These are phyloP conservation scores for Diplodia sapinea DNA, from an alignment of 2,329 filamentous ascomycete genomes.

Conservation along the genomic window DNA sequence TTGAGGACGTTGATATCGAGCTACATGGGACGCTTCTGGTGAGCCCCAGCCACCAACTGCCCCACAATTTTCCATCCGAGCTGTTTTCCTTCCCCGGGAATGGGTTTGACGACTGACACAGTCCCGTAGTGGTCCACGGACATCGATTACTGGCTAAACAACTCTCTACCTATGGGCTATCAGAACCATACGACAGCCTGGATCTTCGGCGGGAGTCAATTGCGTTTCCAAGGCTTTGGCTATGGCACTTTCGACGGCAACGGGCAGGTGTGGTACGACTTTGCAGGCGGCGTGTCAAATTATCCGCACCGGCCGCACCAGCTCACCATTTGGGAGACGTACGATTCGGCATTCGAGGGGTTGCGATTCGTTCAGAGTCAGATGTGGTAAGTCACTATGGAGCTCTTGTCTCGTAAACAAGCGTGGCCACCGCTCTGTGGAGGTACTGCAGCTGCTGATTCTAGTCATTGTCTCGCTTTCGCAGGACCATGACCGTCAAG, in stretches of 20 bases:
- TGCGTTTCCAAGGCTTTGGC: conserved; percentile 14
- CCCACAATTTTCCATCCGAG: neutral
- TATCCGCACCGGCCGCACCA: conserved; percentile 55
- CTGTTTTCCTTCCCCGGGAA: neutral
- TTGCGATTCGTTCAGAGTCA: conserved; percentile 62
- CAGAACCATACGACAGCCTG: conserved; percentile 63
- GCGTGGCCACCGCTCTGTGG: neutral
- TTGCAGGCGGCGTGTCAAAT: conserved; percentile 44
- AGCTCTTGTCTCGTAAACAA: neutral
- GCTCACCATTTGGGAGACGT: conserved; percentile 58
- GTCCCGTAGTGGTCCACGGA: conserved; percentile 44
- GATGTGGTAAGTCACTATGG: conserved; percentile 56
- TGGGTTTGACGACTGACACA: neutral
- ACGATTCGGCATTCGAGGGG: conserved; percentile 56
- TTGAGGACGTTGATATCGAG: conserved; percentile 56
- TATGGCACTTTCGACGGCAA: conserved; percentile 64
- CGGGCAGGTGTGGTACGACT: conserved; percentile 66
- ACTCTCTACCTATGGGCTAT: conserved; percentile 59
- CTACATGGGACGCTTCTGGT: conserved; percentile 57
- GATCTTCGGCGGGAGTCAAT: conserved; percentile 46
- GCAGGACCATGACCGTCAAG: conserved; percentile 56
- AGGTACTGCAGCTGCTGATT: conserved; percentile 29
- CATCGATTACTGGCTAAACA: conserved; percentile 59
- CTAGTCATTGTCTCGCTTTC: conserved; percentile 36
- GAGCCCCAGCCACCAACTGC: conserved; percentile 28